Evolutionary conservation across 371 early-diverging fungal species (phyloP), one percentile per base, ranked within the genome.

Genomic region (Mortierella sp.): DNA sequence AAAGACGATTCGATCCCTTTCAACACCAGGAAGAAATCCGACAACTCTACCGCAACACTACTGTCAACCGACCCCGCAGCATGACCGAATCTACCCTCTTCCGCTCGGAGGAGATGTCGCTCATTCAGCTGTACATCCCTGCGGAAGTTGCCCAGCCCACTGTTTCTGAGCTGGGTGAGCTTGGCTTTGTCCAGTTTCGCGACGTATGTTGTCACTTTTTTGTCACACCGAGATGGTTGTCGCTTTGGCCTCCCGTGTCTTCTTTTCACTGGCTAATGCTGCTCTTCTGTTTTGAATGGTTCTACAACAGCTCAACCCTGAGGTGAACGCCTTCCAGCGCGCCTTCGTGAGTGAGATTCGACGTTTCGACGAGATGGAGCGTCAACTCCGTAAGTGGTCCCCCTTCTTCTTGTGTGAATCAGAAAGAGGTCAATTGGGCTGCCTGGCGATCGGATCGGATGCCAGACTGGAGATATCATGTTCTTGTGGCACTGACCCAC

Each of bases 21-120:
- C 65, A 72, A 56, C 73, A 78, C 3, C 84, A 84, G 48, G 76
- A 81, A 58, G 78, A 77, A 38, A 27, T 73, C n/a, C 84, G 84
- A 46, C 68, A 80, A 49, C 49, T 75, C 11, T 73, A 84, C 63
- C 75, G 84, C 18, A 49, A 49, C 49, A 63, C 21, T 3, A 27
- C 51, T 7, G 18, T 58, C 55, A 71, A 32, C 18, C 48, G 76
- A 72, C 27, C 29, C 2, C 70, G 29, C 76, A 84, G 55, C 75
- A 92, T 87, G 91, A 74, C 88, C 44, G 83, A 87, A 60, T 87
- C 91, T 56, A 92, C 89, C 32, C 91, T 98, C 89, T 97, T 98
- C 91, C 94, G 98, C 72, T 97, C 97, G 88, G 98, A 98, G 90
- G 95, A 95, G 89, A 99, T 99, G 98, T 96, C 98, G 71, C 94